Conservation (phyloP, 768 basidiomycete genomes). For the Multifurca ochricompacta region DNA sequence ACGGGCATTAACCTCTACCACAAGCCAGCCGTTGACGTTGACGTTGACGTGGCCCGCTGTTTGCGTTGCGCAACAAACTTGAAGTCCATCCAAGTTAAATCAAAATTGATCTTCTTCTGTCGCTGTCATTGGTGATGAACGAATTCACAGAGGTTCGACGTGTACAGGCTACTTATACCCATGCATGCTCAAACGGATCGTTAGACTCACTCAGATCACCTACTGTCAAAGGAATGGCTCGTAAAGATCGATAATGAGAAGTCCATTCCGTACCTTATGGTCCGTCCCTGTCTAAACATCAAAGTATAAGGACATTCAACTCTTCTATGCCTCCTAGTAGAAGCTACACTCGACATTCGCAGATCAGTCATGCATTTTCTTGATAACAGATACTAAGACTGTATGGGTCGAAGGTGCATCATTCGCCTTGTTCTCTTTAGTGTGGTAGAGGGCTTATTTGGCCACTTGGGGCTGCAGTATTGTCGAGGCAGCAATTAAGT, state of each 20-base stretch:
- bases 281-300: slow-evolving; percentile 32
- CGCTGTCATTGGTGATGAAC: background rate
- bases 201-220: slow-evolving; percentile 48
- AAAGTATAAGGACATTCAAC: background rate
- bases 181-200: background rate
- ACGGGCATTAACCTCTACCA: too few species aligned
- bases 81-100: too few species aligned
- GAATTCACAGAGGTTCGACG: slow-evolving; percentile 20
- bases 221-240: slow-evolving; percentile 68
- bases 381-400: slow-evolving; percentile 67
- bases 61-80: too few species aligned
- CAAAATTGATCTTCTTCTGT: background rate
- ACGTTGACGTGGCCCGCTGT: slow-evolving; percentile 4
- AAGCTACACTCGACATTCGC: slow-evolving; percentile 50
- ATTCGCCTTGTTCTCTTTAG: slow-evolving; percentile 7
- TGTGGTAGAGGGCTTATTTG: background rate
- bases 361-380: slow-evolving; percentile 49
- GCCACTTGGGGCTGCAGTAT: slow-evolving; percentile 31
- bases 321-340: slow-evolving; percentile 29
- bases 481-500: slow-evolving; percentile 34
- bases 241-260: slow-evolving; percentile 52
- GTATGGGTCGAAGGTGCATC: slow-evolving; percentile 67
- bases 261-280: slow-evolving; percentile 65
- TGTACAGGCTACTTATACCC: background rate
- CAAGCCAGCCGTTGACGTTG: too few species aligned